Conservation (phyloP, 306 rosid genomes). For the Nissolia schottii region DNA sequence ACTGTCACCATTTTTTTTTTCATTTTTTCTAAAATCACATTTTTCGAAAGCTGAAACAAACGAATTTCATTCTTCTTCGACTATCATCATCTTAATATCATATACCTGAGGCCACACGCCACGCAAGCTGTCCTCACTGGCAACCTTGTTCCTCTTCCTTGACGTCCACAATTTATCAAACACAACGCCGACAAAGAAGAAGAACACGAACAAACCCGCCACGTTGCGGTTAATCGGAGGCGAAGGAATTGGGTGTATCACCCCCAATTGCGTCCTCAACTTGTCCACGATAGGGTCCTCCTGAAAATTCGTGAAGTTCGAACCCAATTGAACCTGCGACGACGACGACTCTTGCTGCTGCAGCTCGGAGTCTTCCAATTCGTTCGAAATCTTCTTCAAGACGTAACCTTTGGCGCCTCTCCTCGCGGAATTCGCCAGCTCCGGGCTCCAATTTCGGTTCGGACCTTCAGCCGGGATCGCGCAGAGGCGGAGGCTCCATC, state of each 20-base stretch:
- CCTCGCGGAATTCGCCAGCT: slow-evolving; percentile 36
- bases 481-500: slow-evolving; percentile 32
- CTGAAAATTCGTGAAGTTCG: slow-evolving; percentile 58
- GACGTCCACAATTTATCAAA: slow-evolving; percentile 87
- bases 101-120: slow-evolving; percentile 93
- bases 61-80: neutral
- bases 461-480: slow-evolving; percentile 40
- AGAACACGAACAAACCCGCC: slow-evolving; percentile 71
- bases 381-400: slow-evolving; percentile 40
- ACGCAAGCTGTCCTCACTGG: slow-evolving; percentile 37
- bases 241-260: slow-evolving; percentile 88
- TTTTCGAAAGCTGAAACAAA: too few relatives aligned
- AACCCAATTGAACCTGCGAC: slow-evolving; percentile 40
- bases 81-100: neutral
- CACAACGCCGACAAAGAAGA: slow-evolving; percentile 86
- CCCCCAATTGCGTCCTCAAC: slow-evolving; percentile 92
- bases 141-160: slow-evolving; percentile 42
- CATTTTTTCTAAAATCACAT: too few relatives aligned
- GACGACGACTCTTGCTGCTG: slow-evolving; percentile 34
- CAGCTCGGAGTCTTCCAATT: slow-evolving; percentile 27
- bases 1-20: too few relatives aligned
- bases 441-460: slow-evolving; percentile 24
- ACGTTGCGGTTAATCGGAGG: slow-evolving; percentile 84
- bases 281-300: slow-evolving; percentile 93
- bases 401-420: slow-evolving; percentile 48